These are phyloP conservation scores for Trypanosoma brucei DNA, from an alignment of 208 protist genomes.

Conservation along the genomic window DNA sequence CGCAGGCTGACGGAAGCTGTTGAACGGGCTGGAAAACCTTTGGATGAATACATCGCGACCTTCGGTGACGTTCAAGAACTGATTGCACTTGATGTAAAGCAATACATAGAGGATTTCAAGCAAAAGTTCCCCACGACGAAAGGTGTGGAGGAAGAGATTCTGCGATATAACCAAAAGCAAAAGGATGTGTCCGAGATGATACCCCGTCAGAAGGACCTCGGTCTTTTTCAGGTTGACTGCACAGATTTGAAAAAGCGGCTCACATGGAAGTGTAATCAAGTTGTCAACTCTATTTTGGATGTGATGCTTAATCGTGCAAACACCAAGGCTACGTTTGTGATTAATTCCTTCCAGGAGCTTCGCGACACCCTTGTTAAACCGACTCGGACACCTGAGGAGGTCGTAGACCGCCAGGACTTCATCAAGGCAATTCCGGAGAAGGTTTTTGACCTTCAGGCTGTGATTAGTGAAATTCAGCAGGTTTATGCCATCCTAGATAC, in stretches of 20 bases:
- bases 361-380: constrained; percentile 55
- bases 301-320: constrained; percentile 72
- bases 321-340: constrained; percentile 63
- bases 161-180: constrained; percentile 50
- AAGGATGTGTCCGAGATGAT: constrained; percentile 58
- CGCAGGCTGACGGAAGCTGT: constrained; percentile 57
- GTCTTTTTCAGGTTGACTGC: constrained; percentile 78
- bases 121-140: constrained; percentile 53
- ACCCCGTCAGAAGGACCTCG: constrained; percentile 62
- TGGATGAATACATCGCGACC: constrained; percentile 71
- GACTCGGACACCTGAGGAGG: constrained; percentile 85
- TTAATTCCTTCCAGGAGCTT: constrained; percentile 62
- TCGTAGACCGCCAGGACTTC: constrained; percentile 86
- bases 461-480: constrained; percentile 70
- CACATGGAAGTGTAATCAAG: constrained; percentile 69
- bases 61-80: constrained; percentile 73
- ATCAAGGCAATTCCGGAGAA: constrained; percentile 88
- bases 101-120: constrained; percentile 74
- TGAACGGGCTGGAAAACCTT: constrained; percentile 29
- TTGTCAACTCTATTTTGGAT: constrained; percentile 55
- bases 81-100: constrained; percentile 63
- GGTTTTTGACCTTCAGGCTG: constrained; percentile 70
- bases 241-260: constrained; percentile 66
- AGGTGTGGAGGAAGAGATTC: constrained; percentile 77
- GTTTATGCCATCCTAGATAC: constrained; percentile 87